Base-by-base conservation (phyloP, 1,284 basidiomycete genomes). In the Austroboletus novae-zelandiae region DNA sequence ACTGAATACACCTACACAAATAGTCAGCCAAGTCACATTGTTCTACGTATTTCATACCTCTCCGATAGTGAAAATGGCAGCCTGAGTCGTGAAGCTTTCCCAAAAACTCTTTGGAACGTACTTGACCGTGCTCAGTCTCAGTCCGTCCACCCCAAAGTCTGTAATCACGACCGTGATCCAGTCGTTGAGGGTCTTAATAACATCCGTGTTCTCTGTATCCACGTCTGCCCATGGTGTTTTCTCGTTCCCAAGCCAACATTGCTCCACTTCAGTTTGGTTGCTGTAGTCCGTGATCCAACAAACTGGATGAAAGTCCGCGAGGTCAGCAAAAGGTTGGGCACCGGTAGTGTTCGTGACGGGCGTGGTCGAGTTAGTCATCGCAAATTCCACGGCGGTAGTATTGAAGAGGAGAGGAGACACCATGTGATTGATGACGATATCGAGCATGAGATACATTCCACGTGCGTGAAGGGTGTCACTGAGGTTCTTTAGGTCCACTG, bases 371-470 rank as follows among this genome's bases (percentile, higher is more conserved):
- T 57, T 56, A 7, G 54, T 48, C 36, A 54, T 59, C n/a, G 67
- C 66, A n/a, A 50, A 68, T 39, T 56, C 50, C 32, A 65, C 54
- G 1, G 66, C 60, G 5, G 66, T 67, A 35, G 47, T 5, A 13
- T 68, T 71, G 45, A 67, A 57, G 29, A 49, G 49, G 9, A 23
- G 45, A 2, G 71, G 61, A 10, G 78, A 69, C 10, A 77, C 80
- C 55, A 84, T 78, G 67, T 88, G 83, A 70, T 90, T 90, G 48
- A 88, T 78, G 49, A 88, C 86, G 45, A 90, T 71, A 62, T 91
- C 87, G 52, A 91, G 74, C 88, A 91, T 90, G 61, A 91, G 73
- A 61, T 80, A 86, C 85, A 91, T 91, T 27, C 74, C 77, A 27
- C 85, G 76, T 15, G 67, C 62, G 62, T 91, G 89, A n/a, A 90